Base-by-base conservation (phyloP, 768 basidiomycete species). In the Russula sp. region DNA sequence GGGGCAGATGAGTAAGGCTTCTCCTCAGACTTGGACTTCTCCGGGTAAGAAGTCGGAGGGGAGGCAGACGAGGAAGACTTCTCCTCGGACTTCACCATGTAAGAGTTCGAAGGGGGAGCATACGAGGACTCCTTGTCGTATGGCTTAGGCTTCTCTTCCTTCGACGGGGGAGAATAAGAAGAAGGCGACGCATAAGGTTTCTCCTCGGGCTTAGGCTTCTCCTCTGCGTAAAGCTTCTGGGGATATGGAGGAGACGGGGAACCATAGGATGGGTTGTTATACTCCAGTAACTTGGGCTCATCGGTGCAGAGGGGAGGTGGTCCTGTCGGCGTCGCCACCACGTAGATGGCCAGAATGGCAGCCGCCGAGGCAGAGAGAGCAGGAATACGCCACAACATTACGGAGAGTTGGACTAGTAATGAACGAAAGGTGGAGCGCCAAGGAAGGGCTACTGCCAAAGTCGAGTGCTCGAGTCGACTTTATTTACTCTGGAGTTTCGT, bases 341-440 rank as follows among this genome's bases (percentile, higher is more conserved):
- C 56, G 38, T 29, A 51, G 43, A 52, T 32, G 43, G 49, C 36
- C 36, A 62, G 50, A 34, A 35, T 5, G 36, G 34, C 56, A 3
- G 61, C 56, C 43, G 46, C 49, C 13, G 25, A 38, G n/a, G 54
- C 49, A n/a, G 56, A 46, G 7, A 62, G 36, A 46, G 61, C 14
- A 13, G 49, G 32, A 9, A 46, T 29, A 38, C 43, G 61, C 41
- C 50, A 53, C 11, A 52, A 25, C 61, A 62, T 62, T 34, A 46
- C n/a, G n/a, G 38, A 62, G 29, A 46, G 36, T 25, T 18, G 48
- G 42, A 39, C 25, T 61, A 56, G 55, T 58, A 52, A 62, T 62
- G 61, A 62, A 46, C 49, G 56, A 20, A 57, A 46, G 49, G 14
- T 35, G 48, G 56, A 57, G 56, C 55, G n/a, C 55, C 25, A 29